Evolutionary conservation across 2,329 filamentous ascomycete genomes (phyloP), one percentile per base, ranked within the genome.

Genomic region (Neurospora crassa): DNA sequence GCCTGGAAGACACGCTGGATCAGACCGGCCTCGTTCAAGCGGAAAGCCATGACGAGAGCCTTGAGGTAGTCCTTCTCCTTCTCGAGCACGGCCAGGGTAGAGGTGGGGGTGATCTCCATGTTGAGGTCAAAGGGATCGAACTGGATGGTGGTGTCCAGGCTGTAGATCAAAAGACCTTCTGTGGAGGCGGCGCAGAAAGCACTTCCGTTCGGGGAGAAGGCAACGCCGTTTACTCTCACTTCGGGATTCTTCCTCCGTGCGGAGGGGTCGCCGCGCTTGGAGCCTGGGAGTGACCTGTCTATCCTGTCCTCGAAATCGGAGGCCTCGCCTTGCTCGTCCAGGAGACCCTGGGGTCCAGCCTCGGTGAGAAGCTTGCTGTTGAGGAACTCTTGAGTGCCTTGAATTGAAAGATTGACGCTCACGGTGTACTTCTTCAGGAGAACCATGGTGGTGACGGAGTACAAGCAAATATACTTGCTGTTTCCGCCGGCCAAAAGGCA

Each of bases 81-180:
- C 71, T 91, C 85, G 41, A 92, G 83, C 11, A 91, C 87, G 4
- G 87, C 82, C 0, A 98, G 85, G 0, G 94, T 96, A 2, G 91
- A 94, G 1, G 92, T 90, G 0, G 95, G 95, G 5, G 96, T 99
- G 75, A 99, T 92, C 74, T 92, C 92, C 78, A 98, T 92, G 80
- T 97, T 94, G 18, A 99, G 89, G 79, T 99, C 96, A 78, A 97
- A 97, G 0, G 96, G 96, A 78, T 99, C 96, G 78, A 99, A 99
- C 73, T 94, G 88, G 40, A 96, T 86, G 5, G 89, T 86, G 53
- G 89, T 90, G 79, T 99, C 96, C 37, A 99, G 85, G 74, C 92
- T 96, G 84, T 98, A 99, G 73, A 99, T 91, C 63, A 99, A 85
- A 12, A 99, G 85, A 18, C 96, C 96, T 82, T 99, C 96, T 0